Evolutionary conservation across 73 alveolate species (phyloP).

Genomic region (Paramecium pentaurelia): DNA sequence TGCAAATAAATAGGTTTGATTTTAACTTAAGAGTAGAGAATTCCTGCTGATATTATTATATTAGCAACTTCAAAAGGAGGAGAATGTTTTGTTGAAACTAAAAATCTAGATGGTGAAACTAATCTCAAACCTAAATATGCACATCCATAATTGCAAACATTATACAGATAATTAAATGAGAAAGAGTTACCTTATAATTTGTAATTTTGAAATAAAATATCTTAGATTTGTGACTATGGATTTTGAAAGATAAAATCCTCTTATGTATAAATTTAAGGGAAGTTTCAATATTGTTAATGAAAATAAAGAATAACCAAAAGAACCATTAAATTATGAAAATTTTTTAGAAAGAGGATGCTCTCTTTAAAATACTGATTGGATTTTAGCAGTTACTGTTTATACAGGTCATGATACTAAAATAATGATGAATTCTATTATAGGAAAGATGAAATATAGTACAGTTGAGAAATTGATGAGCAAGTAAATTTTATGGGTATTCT

Average conservation of each 20-base stretch:
- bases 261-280: constrained; percentile 62
- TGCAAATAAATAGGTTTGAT: constrained; percentile 63
- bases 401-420: constrained; percentile 94
- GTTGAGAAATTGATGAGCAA: constrained; percentile 87
- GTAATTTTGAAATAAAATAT: neutral
- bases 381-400: constrained; percentile 74
- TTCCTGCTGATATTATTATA: constrained; percentile 91
- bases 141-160: constrained; percentile 15
- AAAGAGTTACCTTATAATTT: constrained; percentile 28
- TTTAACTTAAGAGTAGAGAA: constrained; percentile 61
- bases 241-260: constrained; percentile 60
- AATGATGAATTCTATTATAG: constrained; percentile 93
- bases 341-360: constrained; percentile 88
- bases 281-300: constrained; percentile 10
- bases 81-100: constrained; percentile 90
- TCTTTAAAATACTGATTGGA: constrained; percentile 84
- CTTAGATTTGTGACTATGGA: constrained; percentile 49
- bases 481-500: constrained; percentile 84
- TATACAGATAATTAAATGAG: neutral
- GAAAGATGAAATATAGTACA: constrained; percentile 87
- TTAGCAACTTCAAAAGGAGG: constrained; percentile 80
- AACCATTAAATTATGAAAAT: constrained; percentile 55
- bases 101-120: constrained; percentile 95
- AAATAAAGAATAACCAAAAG: neutral
- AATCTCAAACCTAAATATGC: constrained; percentile 85